These are phyloP conservation scores for Lanmaoa pseudosensibilis DNA, from an alignment of 768 basidiomycete genomes.

Conservation along the genomic window DNA sequence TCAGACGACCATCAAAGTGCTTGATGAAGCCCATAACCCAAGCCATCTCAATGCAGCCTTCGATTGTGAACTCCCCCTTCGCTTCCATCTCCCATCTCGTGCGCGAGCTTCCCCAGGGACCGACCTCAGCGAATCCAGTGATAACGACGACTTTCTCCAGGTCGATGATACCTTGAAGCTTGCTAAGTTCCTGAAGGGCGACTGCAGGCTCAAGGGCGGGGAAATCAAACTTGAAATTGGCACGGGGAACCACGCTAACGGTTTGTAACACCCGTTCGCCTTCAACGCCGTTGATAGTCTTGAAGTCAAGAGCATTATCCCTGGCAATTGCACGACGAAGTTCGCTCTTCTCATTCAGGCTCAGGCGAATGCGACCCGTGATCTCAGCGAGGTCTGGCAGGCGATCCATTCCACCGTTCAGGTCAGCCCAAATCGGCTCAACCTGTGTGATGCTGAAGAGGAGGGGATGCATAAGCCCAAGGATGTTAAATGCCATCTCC, in stretches of 20 bases:
- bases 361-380: slow-evolving; percentile 79
- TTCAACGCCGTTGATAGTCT: slow-evolving; percentile 82
- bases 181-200: slow-evolving; percentile 69
- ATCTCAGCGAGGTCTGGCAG: slow-evolving; percentile 93
- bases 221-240: slow-evolving; percentile 97
- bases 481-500: slow-evolving; percentile 99
- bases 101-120: slow-evolving; percentile 97
- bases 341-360: slow-evolving; percentile 83
- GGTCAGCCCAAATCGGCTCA: slow-evolving; percentile 98
- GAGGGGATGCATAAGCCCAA: slow-evolving; percentile 98
- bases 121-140: slow-evolving; percentile 96
- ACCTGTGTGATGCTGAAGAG: slow-evolving; percentile 99
- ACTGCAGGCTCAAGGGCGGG: slow-evolving; percentile 74
- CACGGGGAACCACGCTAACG: slow-evolving; percentile 90
- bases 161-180: slow-evolving; percentile 87
- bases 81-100: slow-evolving; percentile 99
- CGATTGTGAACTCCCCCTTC: slow-evolving; percentile 92
- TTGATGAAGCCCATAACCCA: slow-evolving; percentile 99
- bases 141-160: slow-evolving; percentile 95
- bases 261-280: slow-evolving; percentile 92
- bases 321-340: slow-evolving; percentile 90
- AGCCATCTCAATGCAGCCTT: slow-evolving; percentile 99
- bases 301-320: slow-evolving; percentile 96
- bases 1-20: slow-evolving; percentile 96
- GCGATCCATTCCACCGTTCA: slow-evolving; percentile 98